Base-by-base conservation (phyloP, 345 rosid species). In the Gossypium thurberi region DNA sequence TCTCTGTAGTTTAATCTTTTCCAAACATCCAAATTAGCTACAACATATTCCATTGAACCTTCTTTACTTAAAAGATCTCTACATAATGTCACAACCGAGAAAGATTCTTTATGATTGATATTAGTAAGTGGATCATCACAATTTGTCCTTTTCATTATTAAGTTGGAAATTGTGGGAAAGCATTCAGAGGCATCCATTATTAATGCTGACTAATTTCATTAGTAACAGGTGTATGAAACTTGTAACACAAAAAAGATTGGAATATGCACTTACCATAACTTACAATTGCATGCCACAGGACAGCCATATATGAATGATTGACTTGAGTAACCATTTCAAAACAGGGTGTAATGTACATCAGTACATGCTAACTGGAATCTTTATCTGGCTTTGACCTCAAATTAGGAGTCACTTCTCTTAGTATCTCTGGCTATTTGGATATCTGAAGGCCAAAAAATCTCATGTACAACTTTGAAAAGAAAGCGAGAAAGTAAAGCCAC, bases 401-500 rank as follows among this genome's bases (percentile, higher is more conserved):
- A 72, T 50, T 52, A 53, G 76, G 77, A 62, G 80, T 78, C 33
- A 47, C 71, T 72, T 77, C 75, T 75, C 73, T 74, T 40, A 84
- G 74, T 78, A 75, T 81, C 84, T 88, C 91, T 84, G 69, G 96
- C 91, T 58, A 90, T 84, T 78, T 80, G 91, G 63, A 90, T 82
- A 81, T 90, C 93, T 48, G 93, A 88, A 74, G 96, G 93, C 88
- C 90, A 83, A 74, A 88, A 87, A 28, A 18, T 70, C 75, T 88
- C 93, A 17, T 83, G 80, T 69, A 81, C 75, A 66, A 85, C 85
- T 85, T 90, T 90, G 65, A 85, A 62, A 71, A 90, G 82, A 76
- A 88, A 87, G 51, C 91, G 96, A 26, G 93, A 93, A 50, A 90
- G 89, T 66, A 90, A 78, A 75, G 83, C 91, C n/a, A 84, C 75